Conservation (phyloP, 495 filamentous ascomycete species). For the Talaromyces thailandensis region DNA sequence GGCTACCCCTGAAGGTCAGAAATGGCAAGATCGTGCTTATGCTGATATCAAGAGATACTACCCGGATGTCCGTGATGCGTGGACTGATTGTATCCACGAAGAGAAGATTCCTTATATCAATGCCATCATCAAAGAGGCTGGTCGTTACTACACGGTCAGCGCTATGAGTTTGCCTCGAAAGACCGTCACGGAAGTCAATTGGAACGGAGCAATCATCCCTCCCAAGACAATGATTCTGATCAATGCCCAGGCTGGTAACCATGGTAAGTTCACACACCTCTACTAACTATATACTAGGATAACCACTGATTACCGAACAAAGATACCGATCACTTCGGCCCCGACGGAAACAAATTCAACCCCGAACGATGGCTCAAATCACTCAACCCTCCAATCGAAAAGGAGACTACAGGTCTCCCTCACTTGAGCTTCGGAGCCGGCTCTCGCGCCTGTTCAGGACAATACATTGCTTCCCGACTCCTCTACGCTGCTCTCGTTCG, state of each 20-base stretch:
- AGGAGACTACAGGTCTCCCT: constrained; percentile 21
- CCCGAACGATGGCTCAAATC: constrained; percentile 43
- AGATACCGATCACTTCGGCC: constrained; percentile 45
- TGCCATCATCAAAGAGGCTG: constrained; percentile 45
- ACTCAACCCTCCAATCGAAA: constrained; percentile 26
- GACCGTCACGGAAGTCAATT: constrained; percentile 41
- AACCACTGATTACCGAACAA: not conserved
- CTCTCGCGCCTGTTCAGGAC: constrained; percentile 43
- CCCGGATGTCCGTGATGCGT: constrained; percentile 37
- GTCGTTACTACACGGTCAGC: constrained; percentile 45
- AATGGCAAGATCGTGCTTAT: constrained; percentile 42
- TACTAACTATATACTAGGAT: not conserved
- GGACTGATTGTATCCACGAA: constrained; percentile 32
- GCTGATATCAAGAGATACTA: constrained; percentile 44
- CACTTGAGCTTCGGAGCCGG: constrained; percentile 48
- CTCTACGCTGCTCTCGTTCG: constrained; percentile 42
- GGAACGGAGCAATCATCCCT: constrained; percentile 47
- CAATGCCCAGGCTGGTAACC: constrained; percentile 50
- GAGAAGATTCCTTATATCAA: constrained; percentile 42
- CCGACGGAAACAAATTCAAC: constrained; percentile 38
- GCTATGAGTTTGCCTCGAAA: constrained; percentile 45
- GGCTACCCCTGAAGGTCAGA: constrained; percentile 36
- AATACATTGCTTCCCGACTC: constrained; percentile 40
- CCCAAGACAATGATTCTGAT: constrained; percentile 46
- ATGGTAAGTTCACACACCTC: constrained; percentile 27